phyloP scores from a whole-genome alignment of 2,329 filamentous ascomycete species.

The Penicillium corylophilum region DNA sequence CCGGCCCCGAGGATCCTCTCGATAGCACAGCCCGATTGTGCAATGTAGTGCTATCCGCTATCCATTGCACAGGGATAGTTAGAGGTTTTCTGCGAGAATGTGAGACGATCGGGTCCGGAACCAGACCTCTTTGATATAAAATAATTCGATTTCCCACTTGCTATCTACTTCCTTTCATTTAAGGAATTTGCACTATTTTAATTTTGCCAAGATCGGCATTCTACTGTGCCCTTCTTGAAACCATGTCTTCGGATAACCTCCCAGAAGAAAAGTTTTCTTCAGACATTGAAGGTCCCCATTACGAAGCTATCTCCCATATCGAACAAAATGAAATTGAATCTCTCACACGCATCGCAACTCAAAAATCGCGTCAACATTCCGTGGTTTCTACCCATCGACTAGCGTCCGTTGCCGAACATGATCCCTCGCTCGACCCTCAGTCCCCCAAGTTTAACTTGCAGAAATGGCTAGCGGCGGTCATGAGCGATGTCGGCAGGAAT shows the following conservation, averaged over 20 bases:
- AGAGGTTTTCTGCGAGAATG: background rate
- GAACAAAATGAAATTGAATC: conserved; percentile 18
- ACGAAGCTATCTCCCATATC: conserved; percentile 15
- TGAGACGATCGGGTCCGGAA: background rate
- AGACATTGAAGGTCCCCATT: background rate
- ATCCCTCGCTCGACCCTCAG: conserved; percentile 18
- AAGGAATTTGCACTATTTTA: background rate
- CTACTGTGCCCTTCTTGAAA: background rate
- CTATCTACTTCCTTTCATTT: background rate
- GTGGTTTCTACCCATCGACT: conserved; percentile 7
- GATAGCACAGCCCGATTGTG: background rate
- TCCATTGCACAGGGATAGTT: no score
- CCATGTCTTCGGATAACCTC: conserved; percentile 1
- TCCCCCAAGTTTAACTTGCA: conserved; percentile 17
- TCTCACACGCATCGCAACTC: conserved; percentile 22
- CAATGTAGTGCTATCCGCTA: background rate
- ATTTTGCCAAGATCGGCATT: background rate
- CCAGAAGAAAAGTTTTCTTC: background rate
- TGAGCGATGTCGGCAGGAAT: conserved; percentile 15
- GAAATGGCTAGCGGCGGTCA: conserved; percentile 20
- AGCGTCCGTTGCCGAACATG: conserved; percentile 13
- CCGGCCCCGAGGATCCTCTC: conserved; percentile 1
- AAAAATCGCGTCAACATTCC: conserved; percentile 19
- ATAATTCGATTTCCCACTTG: background rate
- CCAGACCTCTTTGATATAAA: background rate